Evolutionary conservation across 192 early-diverging fungal species (phyloP).

Genomic region (Endogone sp.): DNA sequence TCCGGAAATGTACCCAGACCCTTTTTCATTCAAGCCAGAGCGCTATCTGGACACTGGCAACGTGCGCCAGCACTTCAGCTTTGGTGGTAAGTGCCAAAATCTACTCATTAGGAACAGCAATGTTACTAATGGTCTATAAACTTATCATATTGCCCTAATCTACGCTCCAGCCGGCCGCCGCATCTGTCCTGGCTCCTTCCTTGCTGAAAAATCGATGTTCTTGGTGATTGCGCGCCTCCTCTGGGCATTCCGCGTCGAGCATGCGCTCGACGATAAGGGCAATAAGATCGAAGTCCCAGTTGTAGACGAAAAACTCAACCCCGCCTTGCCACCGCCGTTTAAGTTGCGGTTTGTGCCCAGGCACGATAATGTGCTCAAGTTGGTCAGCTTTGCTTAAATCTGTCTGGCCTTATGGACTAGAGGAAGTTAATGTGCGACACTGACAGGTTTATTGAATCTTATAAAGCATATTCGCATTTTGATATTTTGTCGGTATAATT

Average conservation of each 20-base stretch:
- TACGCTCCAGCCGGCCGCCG: constrained; percentile 6
- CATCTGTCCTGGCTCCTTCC: not conserved
- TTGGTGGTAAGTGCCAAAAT: constrained; percentile 1
- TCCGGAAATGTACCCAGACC: no score
- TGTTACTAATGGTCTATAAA: not conserved
- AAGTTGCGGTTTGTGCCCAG: not conserved
- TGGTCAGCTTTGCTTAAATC: no score
- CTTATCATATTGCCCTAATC: no score
- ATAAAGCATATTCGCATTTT: no score
- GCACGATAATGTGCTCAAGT: no score
- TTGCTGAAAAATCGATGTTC: constrained; percentile 1
- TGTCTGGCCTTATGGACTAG: no score
- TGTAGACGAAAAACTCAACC: not conserved
- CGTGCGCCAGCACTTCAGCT: no score
- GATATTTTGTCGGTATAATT: no score
- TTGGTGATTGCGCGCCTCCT: not conserved
- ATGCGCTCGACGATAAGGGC: not conserved
- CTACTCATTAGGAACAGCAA: not conserved
- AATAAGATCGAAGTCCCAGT: not conserved
- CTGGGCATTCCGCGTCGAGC: not conserved
- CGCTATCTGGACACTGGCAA: no score
- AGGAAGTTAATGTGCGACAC: no score
- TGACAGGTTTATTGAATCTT: no score
- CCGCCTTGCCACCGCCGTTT: not conserved
- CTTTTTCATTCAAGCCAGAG: no score